Evolutionary conservation across 192 early-diverging fungal genomes (phyloP).

Genomic region (Lobosporangium transversale): DNA sequence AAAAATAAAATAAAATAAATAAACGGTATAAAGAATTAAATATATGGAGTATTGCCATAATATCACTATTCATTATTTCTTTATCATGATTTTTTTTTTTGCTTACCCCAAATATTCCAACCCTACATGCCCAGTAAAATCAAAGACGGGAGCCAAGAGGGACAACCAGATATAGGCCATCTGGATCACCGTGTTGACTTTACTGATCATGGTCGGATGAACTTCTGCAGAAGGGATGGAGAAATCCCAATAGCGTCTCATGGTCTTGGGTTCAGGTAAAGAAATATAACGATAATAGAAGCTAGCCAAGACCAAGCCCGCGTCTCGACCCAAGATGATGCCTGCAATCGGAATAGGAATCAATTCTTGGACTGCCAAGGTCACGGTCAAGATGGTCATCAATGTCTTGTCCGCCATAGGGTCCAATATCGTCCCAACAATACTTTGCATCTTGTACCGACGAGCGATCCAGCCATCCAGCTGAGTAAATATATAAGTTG

Average conservation of each 20-base stretch:
- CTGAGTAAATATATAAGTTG: too few species aligned
- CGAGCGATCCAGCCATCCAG: slow-evolving; percentile 92
- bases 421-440: slow-evolving; percentile 90
- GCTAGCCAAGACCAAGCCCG: slow-evolving; percentile 77
- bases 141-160: slow-evolving; percentile 78
- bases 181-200: slow-evolving; percentile 91
- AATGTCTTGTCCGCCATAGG: slow-evolving; percentile 94
- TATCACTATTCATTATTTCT: not conserved
- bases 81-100: not conserved
- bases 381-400: slow-evolving; percentile 89
- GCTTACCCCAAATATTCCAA: slow-evolving; percentile 69
- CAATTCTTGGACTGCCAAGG: slow-evolving; percentile 73
- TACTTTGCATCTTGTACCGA: slow-evolving; percentile 84
- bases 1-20: too few species aligned
- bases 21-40: too few species aligned
- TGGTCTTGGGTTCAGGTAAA: slow-evolving; percentile 87
- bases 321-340: slow-evolving; percentile 89
- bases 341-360: slow-evolving; percentile 80
- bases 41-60: too few species aligned
- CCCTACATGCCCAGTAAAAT: slow-evolving; percentile 67
- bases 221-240: slow-evolving; percentile 93
- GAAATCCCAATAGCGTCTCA: slow-evolving; percentile 86
- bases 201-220: slow-evolving; percentile 86
- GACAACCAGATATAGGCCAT: slow-evolving; percentile 81
- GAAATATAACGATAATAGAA: slow-evolving; percentile 90